Percentiles rank a stretch among this genome's conserved stretches.
Evolutionary conservation across 2,329 filamentous ascomycete genomes (phyloP).

Genomic region (Tolypocladium sp.): DNA sequence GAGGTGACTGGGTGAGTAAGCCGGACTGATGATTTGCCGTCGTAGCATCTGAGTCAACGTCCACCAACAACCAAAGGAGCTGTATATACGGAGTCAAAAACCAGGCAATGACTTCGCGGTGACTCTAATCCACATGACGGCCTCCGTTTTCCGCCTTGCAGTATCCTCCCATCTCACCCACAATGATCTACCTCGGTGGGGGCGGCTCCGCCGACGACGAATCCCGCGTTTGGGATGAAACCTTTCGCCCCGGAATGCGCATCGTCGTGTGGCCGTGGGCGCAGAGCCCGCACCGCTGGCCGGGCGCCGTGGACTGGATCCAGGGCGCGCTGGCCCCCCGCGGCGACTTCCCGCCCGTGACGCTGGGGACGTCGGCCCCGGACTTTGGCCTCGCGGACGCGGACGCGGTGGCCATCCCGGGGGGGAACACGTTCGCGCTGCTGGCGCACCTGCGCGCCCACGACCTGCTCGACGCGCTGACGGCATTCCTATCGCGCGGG

Average conservation of each 20-base stretch:
- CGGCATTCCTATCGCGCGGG: not conserved
- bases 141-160: not conserved
- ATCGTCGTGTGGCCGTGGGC: not conserved
- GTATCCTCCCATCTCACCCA: not conserved
- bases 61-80: too few species aligned
- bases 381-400: constrained; percentile 1
- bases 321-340: not conserved
- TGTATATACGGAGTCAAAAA: not conserved
- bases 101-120: not conserved
- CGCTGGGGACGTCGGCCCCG: not conserved
- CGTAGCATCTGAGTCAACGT: not conserved
- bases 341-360: not conserved
- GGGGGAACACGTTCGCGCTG: constrained; percentile 2
- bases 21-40: not conserved
- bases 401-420: constrained; percentile 1
- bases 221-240: not conserved
- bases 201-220: not conserved
- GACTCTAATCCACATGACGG: not conserved
- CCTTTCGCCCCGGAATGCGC: not conserved
- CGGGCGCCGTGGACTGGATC: not conserved
- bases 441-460: constrained; percentile 1
- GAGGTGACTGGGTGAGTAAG: too few species aligned
- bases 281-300: not conserved
- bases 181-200: not conserved
- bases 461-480: not conserved